phyloP scores from a whole-genome alignment of 2,329 filamentous ascomycete species.

The Claviceps sorghi region DNA sequence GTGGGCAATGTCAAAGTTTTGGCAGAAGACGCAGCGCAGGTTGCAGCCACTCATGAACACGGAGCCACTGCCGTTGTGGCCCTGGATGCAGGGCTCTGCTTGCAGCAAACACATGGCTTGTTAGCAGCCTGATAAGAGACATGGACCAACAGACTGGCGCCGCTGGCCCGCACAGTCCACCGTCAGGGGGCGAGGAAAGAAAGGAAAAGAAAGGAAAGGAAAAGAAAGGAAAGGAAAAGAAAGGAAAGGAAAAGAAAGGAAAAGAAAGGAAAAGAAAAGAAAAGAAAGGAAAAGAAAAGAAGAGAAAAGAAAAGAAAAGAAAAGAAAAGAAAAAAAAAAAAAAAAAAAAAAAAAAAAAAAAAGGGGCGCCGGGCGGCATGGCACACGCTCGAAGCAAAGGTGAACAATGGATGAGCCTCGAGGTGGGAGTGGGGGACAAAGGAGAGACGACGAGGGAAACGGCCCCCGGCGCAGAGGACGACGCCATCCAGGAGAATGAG shows the following conservation, averaged over 20 bases:
- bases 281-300: too few species aligned
- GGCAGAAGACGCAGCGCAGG: conserved; percentile 60
- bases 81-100: conserved; percentile 64
- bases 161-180: neutral
- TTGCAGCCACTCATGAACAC: conserved; percentile 72
- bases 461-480: neutral
- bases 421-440: neutral
- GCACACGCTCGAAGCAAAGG: too few species aligned
- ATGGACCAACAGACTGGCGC: neutral
- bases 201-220: too few species aligned
- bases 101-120: conserved; percentile 2
- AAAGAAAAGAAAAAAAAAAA: too few species aligned
- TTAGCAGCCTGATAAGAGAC: neutral
- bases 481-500: neutral
- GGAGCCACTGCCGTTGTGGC: conserved; percentile 63
- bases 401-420: too few species aligned
- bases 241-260: too few species aligned
- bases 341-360: too few species aligned
- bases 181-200: neutral
- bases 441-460: too few species aligned
- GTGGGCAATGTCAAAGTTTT: conserved; percentile 75
- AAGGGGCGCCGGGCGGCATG: too few species aligned
- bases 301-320: too few species aligned
- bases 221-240: too few species aligned
- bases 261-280: too few species aligned